These are phyloP conservation scores for Pleurotus cornucopiae DNA, from an alignment of 768 basidiomycete species.

Conservation along the genomic window DNA sequence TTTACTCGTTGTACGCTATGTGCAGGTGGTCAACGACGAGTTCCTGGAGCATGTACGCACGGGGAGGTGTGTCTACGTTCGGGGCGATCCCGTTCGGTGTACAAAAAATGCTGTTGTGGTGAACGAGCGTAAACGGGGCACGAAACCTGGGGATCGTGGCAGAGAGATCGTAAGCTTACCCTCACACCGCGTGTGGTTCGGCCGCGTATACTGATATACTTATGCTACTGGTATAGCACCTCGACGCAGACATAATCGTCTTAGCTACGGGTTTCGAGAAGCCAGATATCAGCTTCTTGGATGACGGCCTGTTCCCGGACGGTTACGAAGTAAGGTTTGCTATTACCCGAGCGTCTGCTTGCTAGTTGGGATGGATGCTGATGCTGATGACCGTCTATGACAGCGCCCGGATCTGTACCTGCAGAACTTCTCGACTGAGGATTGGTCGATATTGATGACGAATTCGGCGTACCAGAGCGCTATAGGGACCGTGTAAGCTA, in stretches of 20 bases:
- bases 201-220: background rate
- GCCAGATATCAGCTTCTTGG: conserved; percentile 41
- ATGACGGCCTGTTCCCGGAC: conserved; percentile 45
- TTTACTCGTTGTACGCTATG: background rate
- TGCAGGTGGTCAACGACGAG: conserved; percentile 45
- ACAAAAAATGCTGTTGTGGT: conserved; percentile 30
- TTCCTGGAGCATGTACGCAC: conserved; percentile 41
- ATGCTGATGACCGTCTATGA: too few relatives aligned
- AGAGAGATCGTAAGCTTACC: conserved; percentile 15
- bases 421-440: conserved; percentile 51
- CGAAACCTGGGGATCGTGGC: conserved; percentile 28
- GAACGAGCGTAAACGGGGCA: conserved; percentile 30
- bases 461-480: conserved; percentile 48
- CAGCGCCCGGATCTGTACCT: conserved; percentile 47
- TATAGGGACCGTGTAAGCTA: conserved; percentile 38
- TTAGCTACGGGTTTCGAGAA: conserved; percentile 51
- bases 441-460: conserved; percentile 48
- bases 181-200: conserved; percentile 1
- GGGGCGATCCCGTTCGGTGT: conserved; percentile 39
- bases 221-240: conserved; percentile 15
- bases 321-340: conserved; percentile 34
- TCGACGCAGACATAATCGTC: conserved; percentile 44
- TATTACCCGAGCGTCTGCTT: background rate
- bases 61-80: conserved; percentile 40
- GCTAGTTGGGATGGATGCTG: too few relatives aligned